Base-by-base conservation (phyloP, 2,329 filamentous ascomycete species). In the Paracoccidioides lutzii region DNA sequence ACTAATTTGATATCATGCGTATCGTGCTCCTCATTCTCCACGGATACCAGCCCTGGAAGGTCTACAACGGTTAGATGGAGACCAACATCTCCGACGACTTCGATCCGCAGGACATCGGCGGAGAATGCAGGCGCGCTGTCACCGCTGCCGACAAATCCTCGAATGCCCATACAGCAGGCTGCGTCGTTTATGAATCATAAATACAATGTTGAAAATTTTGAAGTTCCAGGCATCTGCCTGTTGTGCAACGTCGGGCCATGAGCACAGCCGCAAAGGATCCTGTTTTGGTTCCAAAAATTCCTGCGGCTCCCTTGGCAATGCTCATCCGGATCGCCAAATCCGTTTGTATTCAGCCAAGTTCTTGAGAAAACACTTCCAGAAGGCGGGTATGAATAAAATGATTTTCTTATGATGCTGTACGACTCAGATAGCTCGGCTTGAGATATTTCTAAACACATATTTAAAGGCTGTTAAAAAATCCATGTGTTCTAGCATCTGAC, bases 41-140 rank as follows among this genome's bases (percentile, higher is more conserved):
- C 67, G 63, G 76, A 76, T 1, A 77, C 67, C 9, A 59, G 32
- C 0, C 75, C 75, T 3, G 75, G 75, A 1, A 77, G 65, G 56
- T 77, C 74, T 30, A 77, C 71, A 2, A 78, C 64, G 10, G 69
- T 75, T 3, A 75, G 66, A 53, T 69, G 67, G 33, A 69, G 60
- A 45, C 72, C 62, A 1, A 66, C 51, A 0, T 73, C 74, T 0
- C 75, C 74, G 33, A 59, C 59, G 4, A 77, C 72, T 55, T 76
- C 69, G 4, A 77, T 60, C 4, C 66, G 65, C 1, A 77, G 62
- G 0, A 77, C 64, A 59, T 76, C 69, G 1, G 64, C 61, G 2
- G 52, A 22, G 44, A 59, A 59, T 9, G 57, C 51, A n/a, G 56
- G 46, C 5, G 43, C 46, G 5, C 28, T 12, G 7, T 55, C 56